Conservation (phyloP, 2,329 filamentous ascomycete genomes). For the Chaetomiaceae sp. region DNA sequence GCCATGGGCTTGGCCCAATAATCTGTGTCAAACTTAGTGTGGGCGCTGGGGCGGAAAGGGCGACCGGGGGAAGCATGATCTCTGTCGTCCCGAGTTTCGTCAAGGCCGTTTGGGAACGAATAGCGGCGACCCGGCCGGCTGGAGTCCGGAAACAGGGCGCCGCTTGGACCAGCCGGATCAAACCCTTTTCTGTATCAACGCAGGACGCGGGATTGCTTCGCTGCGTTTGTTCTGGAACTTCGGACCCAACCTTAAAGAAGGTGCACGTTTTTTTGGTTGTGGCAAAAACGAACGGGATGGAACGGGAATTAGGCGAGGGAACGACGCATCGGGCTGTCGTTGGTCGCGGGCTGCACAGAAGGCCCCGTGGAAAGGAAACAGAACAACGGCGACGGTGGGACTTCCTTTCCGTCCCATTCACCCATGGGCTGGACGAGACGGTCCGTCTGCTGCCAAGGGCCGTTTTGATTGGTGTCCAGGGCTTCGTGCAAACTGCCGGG, state of each 20-base stretch:
- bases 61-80: neutral
- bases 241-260: neutral
- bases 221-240: slow-evolving; percentile 7
- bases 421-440: neutral
- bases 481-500: slow-evolving; percentile 4
- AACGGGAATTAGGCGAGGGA: neutral
- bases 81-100: neutral
- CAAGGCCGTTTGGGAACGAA: neutral
- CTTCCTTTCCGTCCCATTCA: neutral
- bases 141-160: neutral
- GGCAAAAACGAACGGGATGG: neutral
- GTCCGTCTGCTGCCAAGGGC: neutral
- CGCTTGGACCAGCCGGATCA: no score
- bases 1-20: no score
- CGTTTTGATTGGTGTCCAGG: slow-evolving; percentile 6
- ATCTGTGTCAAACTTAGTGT: no score
- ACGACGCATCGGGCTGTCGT: neutral
- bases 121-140: neutral
- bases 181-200: no score
- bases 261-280: neutral
- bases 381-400: neutral
- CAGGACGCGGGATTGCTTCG: neutral
- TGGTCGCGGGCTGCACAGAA: neutral
- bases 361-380: neutral
- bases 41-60: slow-evolving; percentile 2